These are phyloP conservation scores for Aspergillus campestris DNA, from an alignment of 495 filamentous ascomycete species.

Conservation along the genomic window DNA sequence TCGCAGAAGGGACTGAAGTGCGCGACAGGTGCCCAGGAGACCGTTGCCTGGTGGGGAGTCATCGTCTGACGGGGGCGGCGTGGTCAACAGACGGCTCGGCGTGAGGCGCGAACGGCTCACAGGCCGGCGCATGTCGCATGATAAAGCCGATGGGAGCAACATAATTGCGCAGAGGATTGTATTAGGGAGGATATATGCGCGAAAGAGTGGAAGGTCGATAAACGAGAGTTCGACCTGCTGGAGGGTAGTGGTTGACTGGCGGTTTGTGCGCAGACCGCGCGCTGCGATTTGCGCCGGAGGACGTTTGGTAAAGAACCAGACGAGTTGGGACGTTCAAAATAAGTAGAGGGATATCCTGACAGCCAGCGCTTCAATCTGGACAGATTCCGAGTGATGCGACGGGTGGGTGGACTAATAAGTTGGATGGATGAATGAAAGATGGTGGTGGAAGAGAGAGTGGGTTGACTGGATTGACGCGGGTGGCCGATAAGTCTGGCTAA, in stretches of 20 bases:
- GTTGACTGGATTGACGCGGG: constrained; percentile 7
- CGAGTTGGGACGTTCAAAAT: constrained; percentile 13
- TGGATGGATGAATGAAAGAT: constrained; percentile 13
- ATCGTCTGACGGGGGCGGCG: constrained; percentile 50
- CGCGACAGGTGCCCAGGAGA: constrained; percentile 60
- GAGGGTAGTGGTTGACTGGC: constrained; percentile 8
- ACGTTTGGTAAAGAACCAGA: constrained; percentile 19
- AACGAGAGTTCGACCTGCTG: constrained; percentile 1
- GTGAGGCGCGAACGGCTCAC: constrained; percentile 30
- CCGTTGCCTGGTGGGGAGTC: constrained; percentile 45
- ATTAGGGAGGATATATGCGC: background rate
- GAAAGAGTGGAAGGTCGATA: constrained; percentile 1
- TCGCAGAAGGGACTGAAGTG: constrained; percentile 58
- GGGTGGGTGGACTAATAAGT: constrained; percentile 4
- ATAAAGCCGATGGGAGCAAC: constrained; percentile 64
- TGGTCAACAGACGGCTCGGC: constrained; percentile 55
- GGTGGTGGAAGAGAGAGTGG: constrained; percentile 12
- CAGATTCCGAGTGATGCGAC: constrained; percentile 25
- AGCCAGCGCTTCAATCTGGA: constrained; percentile 23
- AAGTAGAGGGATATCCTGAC: constrained; percentile 5
- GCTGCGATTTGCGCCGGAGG: constrained; percentile 30
- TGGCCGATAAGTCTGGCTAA: constrained; percentile 9
- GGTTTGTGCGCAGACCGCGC: constrained; percentile 21
- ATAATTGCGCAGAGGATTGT: constrained; percentile 30
- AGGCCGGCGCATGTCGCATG: constrained; percentile 58